Percentiles rank a stretch among this genome's conserved stretches.
These are phyloP conservation scores for Malus hybrid DNA, from an alignment of 331 rosid species.

Conservation along the genomic window DNA sequence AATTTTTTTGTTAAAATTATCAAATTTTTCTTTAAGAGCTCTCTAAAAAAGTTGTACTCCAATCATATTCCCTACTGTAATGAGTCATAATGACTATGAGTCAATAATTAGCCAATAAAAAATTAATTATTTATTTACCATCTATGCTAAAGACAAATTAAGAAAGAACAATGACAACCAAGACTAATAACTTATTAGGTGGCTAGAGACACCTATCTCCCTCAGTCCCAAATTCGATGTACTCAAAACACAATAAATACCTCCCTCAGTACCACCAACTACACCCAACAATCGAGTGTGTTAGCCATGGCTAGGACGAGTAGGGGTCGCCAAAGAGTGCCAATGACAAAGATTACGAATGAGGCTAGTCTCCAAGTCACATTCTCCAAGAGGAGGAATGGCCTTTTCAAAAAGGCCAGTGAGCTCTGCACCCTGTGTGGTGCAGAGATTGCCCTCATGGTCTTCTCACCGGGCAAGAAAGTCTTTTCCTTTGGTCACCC, in stretches of 20 bases:
- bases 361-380: constrained; percentile 10
- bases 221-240: background rate
- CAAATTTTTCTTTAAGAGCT: too few relatives aligned
- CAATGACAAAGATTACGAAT: constrained; percentile 4
- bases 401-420: constrained; percentile 22
- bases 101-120: too few relatives aligned
- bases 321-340: constrained; percentile 10
- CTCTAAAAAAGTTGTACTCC: too few relatives aligned
- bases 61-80: too few relatives aligned
- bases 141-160: background rate
- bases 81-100: too few relatives aligned
- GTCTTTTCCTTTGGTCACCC: constrained; percentile 7
- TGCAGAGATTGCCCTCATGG: background rate
- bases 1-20: too few relatives aligned
- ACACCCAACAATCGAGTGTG: background rate
- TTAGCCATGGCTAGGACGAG: background rate
- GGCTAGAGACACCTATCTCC: too few relatives aligned
- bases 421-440: constrained; percentile 11
- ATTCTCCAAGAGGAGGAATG: constrained; percentile 13
- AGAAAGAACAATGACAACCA: background rate
- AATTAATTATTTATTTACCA: background rate
- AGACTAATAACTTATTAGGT: background rate
- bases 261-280: background rate
- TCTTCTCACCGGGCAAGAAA: background rate
- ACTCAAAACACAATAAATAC: background rate